phyloP scores from a whole-genome alignment of 768 basidiomycete genomes.

The Coprinellus aureogranulatus region DNA sequence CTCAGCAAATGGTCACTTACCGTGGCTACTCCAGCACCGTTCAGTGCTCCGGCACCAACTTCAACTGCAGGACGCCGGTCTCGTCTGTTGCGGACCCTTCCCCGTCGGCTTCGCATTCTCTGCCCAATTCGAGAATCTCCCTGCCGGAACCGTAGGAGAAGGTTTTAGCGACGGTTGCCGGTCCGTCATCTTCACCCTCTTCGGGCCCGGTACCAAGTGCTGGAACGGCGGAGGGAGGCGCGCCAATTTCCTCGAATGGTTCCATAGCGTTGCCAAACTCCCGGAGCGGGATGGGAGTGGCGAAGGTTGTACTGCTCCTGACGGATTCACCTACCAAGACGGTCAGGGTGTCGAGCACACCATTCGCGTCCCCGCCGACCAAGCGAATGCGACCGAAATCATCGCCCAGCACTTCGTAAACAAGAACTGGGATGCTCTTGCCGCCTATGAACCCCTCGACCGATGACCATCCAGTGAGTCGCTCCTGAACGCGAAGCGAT shows the following conservation, averaged over 20 bases:
- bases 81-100: slow-evolving; percentile 14
- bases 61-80: slow-evolving; percentile 13
- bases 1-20: slow-evolving; percentile 3
- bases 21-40: slow-evolving; percentile 13
- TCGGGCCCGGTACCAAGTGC: slow-evolving; percentile 16
- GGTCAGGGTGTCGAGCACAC: neutral
- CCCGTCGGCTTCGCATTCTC: slow-evolving; percentile 18
- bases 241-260: slow-evolving; percentile 11
- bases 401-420: neutral
- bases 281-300: neutral
- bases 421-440: slow-evolving; percentile 1
- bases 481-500: no score
- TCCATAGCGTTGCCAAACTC: slow-evolving; percentile 2
- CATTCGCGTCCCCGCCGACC: neutral
- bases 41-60: slow-evolving; percentile 12
- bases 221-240: slow-evolving; percentile 12
- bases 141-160: slow-evolving; percentile 13
- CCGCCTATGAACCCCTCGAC: neutral
- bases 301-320: neutral
- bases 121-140: slow-evolving; percentile 13
- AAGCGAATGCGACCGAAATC: neutral
- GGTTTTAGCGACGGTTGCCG: slow-evolving; percentile 11
- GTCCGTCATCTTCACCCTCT: slow-evolving; percentile 9
- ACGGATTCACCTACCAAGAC: neutral
- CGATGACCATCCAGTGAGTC: no score